Percentiles rank a stretch among this genome's conserved stretches.
phyloP scores from a whole-genome alignment of 345 rosid genomes.

The Bretschneidera sinensis region DNA sequence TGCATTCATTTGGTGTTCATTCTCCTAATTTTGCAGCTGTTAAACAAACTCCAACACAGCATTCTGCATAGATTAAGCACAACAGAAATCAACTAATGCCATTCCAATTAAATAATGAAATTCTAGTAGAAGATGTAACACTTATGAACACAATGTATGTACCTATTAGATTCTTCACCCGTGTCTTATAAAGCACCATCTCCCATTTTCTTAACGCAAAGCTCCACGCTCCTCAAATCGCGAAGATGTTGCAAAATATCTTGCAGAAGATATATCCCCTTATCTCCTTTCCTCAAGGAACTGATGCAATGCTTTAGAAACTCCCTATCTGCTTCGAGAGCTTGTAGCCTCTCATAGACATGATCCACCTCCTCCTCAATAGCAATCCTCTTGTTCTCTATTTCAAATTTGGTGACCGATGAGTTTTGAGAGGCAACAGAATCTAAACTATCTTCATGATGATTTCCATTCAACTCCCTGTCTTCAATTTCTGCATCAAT shows the following conservation, averaged over 20 bases:
- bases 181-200: constrained; percentile 26
- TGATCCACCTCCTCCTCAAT: constrained; percentile 82
- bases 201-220: constrained; percentile 36
- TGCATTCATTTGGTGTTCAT: constrained; percentile 7
- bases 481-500: constrained; percentile 50
- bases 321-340: constrained; percentile 89
- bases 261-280: constrained; percentile 71
- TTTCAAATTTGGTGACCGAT: constrained; percentile 24
- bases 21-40: constrained; percentile 12
- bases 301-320: constrained; percentile 78
- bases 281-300: constrained; percentile 89
- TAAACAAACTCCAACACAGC: constrained; percentile 16
- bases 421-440: constrained; percentile 23
- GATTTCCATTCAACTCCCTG: constrained; percentile 29
- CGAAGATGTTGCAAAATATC: constrained; percentile 88
- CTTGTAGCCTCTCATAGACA: constrained; percentile 82
- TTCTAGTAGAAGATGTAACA: neutral
- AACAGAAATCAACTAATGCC: no score
- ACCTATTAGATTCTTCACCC: constrained; percentile 32
- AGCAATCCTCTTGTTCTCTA: constrained; percentile 28
- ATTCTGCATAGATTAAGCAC: constrained; percentile 20
- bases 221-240: constrained; percentile 60
- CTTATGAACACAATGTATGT: neutral
- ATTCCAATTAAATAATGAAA: neutral
- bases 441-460: constrained; percentile 27